Conservation (phyloP, 805 yeast genomes). For the Grigorovia jiainica region DNA sequence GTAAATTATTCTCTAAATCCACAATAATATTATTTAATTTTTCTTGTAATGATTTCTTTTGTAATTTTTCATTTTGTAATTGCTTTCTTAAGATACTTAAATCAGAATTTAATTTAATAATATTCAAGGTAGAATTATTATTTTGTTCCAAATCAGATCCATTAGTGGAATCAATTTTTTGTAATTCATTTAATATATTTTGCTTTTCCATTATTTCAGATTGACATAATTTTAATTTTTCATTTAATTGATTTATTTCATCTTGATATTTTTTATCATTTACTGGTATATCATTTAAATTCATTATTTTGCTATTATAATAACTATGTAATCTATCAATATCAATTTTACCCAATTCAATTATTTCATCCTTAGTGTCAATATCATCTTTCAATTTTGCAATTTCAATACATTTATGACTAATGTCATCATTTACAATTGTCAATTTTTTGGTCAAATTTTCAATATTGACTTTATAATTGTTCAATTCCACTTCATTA, state of each 20-base stretch:
- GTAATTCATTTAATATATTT: constrained; percentile 35
- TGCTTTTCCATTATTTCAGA: constrained; percentile 14
- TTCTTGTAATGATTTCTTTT: constrained; percentile 55
- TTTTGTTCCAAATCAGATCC: too few species aligned
- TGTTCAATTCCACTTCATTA: too few species aligned
- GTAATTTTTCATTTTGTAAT: constrained; percentile 53
- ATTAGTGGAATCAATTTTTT: constrained; percentile 16
- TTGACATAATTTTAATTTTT: not conserved
- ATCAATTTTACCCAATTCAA: not conserved
- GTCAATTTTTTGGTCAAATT: too few species aligned
- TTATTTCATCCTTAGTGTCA: not conserved
- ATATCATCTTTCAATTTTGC: not conserved
- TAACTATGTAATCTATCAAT: not conserved
- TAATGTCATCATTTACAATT: not conserved
- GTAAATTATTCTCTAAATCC: constrained; percentile 71
- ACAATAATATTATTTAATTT: constrained; percentile 61
- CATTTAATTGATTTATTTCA: not conserved
- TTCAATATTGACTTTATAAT: too few species aligned
- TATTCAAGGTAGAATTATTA: too few species aligned
- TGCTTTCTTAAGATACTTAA: constrained; percentile 54
- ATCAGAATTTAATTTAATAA: constrained; percentile 42
- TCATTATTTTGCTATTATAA: not conserved
- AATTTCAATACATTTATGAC: not conserved
- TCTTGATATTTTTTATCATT: too few species aligned
- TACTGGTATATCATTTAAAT: not conserved